Evolutionary conservation across 768 basidiomycete species (phyloP).

Genomic region (Macrolepiota dolichaula): DNA sequence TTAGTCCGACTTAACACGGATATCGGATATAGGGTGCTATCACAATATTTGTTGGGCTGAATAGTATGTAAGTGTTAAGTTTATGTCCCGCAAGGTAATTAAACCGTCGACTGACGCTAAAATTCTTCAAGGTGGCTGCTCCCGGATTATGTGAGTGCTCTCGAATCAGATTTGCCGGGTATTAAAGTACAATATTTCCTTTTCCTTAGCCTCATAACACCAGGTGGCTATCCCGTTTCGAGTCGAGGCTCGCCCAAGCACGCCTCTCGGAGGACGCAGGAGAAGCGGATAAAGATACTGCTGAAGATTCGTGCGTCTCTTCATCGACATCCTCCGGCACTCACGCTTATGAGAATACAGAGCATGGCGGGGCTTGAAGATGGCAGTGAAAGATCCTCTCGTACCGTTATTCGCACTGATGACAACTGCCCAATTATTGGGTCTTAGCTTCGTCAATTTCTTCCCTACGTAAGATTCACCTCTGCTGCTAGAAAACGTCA

Average conservation of each 20-base stretch:
- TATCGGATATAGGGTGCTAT: constrained; percentile 45
- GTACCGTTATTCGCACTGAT: constrained; percentile 49
- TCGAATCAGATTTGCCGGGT: no score
- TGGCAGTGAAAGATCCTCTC: constrained; percentile 52
- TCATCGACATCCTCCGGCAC: neutral
- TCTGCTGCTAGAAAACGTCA: neutral
- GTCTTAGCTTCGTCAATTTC: constrained; percentile 55
- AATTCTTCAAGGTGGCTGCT: constrained; percentile 44
- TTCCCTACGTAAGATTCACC: constrained; percentile 37
- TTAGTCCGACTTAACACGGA: neutral
- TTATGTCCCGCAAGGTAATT: no score
- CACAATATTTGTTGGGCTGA: constrained; percentile 53
- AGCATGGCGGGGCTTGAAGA: constrained; percentile 41
- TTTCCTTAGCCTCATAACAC: constrained; percentile 51
- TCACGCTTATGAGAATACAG: constrained; percentile 22
- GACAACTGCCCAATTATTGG: constrained; percentile 41
- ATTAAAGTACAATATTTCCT: no score
- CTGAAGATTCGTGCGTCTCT: constrained; percentile 46
- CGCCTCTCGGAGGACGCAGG: constrained; percentile 64
- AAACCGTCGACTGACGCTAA: neutral
- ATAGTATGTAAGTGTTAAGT: constrained; percentile 38
- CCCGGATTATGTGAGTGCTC: constrained; percentile 44
- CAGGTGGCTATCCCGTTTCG: constrained; percentile 43
- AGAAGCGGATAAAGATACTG: constrained; percentile 58
- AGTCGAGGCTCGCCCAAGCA: constrained; percentile 58